Base-by-base conservation (phyloP, 2,329 filamentous ascomycete genomes). In the Apiospora pterosperma region DNA sequence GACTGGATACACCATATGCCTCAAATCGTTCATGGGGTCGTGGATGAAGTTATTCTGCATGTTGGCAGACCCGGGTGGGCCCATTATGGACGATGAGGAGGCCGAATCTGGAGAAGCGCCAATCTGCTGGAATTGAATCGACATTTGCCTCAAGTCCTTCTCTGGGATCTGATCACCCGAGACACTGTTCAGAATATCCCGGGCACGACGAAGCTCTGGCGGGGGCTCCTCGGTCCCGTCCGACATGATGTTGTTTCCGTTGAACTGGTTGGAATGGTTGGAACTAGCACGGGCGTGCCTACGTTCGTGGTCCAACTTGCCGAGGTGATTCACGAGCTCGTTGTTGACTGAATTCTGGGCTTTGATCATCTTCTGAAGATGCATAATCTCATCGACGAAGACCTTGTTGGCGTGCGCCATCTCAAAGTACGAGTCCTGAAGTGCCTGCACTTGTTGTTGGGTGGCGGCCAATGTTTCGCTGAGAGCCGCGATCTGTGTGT, bases 401-500 rank as follows among this genome's bases (percentile, higher is more conserved):
- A 88, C 78, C 69, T 85, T 83, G 73, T 90, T 89, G 12, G 85
- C 84, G 69, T 88, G 84, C 16, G 84, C 80, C 62, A 97, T 85
- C 72, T 97, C 93, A 66, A 90, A 89, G 76, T 93, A 96, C 68
- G 92, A 87, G 71, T 95, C 92, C 72, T 96, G 92, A 44, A 98
- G 82, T 65, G 91, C 88, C 74, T 97, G 93, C 44, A 98, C 88
- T 77, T 98, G 95, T 74, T 97, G 92, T 73, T 97, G 93, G 6
- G 94, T 96, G 11, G 94, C 95, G 62, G 93, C 88, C 62, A 97
- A 82, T 71, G 96, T 93, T 72, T 93, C 92, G 76, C 93, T 95
- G 72, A 97, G 87, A 69, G 97, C 85, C 68, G 95, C 91, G 75
- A 97, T 90, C 76, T 97, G 95, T 75, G 97, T 93, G 28, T 89